phyloP scores from a whole-genome alignment of 2,329 filamentous ascomycete genomes.

The Sordariomycetes sp. region DNA sequence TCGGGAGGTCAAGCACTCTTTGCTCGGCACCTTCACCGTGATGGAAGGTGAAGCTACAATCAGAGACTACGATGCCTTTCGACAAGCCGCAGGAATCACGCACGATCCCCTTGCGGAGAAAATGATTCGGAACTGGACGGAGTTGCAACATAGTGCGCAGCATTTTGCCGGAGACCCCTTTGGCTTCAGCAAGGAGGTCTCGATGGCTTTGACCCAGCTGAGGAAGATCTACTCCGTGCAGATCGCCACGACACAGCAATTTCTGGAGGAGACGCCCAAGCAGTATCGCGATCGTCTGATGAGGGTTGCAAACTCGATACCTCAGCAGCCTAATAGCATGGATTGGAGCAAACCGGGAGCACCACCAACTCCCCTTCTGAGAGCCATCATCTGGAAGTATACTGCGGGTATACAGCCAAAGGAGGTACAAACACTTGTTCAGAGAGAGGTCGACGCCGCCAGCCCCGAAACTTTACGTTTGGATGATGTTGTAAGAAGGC shows the following conservation, averaged over 20 bases:
- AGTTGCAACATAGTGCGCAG: constrained; percentile 19
- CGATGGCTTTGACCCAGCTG: constrained; percentile 35
- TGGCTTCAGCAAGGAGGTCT: constrained; percentile 43
- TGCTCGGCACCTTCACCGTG: constrained; percentile 44
- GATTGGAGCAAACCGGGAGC: constrained; percentile 6
- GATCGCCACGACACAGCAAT: constrained; percentile 43
- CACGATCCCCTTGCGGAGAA: constrained; percentile 18
- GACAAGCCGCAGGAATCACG: constrained; percentile 9
- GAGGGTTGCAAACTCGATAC: too few relatives aligned
- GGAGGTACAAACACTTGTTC: constrained; percentile 21
- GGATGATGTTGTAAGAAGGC: constrained; percentile 32
- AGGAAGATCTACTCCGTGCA: constrained; percentile 44
- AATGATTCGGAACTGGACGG: constrained; percentile 34
- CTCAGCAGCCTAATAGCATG: too few relatives aligned
- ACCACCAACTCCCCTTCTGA: constrained; percentile 1
- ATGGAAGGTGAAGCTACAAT: constrained; percentile 43
- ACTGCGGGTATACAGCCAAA: constrained; percentile 40
- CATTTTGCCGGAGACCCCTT: constrained; percentile 36
- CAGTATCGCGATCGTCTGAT: constrained; percentile 37
- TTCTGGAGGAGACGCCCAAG: constrained; percentile 38
- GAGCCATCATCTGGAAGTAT: constrained; percentile 31
- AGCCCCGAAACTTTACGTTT: constrained; percentile 3
- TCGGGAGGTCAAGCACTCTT: constrained; percentile 32
- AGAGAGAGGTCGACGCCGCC: not conserved
- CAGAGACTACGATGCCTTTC: constrained; percentile 14